Base-by-base conservation (phyloP, 768 basidiomycete genomes). In the Leccinum barrowsii region DNA sequence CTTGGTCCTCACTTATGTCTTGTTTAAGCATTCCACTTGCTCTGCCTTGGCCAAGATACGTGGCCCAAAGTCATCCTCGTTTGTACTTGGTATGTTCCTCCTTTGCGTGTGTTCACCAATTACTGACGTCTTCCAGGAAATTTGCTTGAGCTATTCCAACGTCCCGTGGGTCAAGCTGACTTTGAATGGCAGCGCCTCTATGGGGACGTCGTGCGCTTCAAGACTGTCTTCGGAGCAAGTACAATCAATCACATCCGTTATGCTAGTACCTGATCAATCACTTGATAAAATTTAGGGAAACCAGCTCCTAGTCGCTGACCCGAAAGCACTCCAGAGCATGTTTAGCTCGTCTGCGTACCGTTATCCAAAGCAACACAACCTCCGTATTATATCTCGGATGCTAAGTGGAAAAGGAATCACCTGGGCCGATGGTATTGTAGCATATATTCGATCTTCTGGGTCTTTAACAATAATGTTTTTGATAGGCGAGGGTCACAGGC, bases 291-390 rank as follows among this genome's bases (percentile, higher is more conserved):
- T 47, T 15, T 55, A 80, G 82, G 76, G 76, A 61, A 75, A 82
- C 59, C 71, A 76, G 24, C 76, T 82, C 12, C 65, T 82, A 26
- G 61, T 82, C 7, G 69, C 77, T 5, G 82, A 83, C 64, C 76
- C 80, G 5, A 82, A 83, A 60, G 80, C 79, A 11, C 50, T 74
- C 1, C 70, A 68, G 40, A 62, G 61, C 49, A 72, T 82, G 37
- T 75, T 77, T 59, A 74, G 75, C 24, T 77, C 78, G 2, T 73
- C 77, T 3, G 77, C 73, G 2, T 80, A 82, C 58, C 69, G 71
- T 28, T 84, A 76, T 58, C 65, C 65, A 21, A 82, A 80, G 57
- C 75, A 61, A 21, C 59, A 32, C 19, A 69, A 75, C 15, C 59
- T 66, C 57, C 65, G 69, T 28, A 52, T 60, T 8, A 32, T 62